Conservation (phyloP, 345 rosid genomes). For the Eucalyptus paniculata region DNA sequence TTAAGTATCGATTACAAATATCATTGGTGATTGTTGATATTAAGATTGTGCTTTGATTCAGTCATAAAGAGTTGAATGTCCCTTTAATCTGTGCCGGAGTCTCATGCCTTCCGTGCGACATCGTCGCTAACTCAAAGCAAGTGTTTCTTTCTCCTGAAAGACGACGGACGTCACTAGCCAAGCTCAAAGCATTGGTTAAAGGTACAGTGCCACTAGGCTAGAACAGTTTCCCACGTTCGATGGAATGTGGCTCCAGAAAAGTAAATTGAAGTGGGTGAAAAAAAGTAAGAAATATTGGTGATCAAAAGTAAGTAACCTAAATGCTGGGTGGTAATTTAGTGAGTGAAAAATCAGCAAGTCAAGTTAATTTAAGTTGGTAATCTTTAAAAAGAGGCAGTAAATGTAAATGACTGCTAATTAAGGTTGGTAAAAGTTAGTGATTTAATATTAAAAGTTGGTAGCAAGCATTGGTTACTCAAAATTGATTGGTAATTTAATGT, state of each 20-base stretch:
- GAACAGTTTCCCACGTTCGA: neutral
- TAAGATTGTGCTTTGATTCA: neutral
- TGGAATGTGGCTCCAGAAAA: neutral
- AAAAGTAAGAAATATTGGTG: neutral
- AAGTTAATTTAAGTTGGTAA: no score
- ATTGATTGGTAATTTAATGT: no score
- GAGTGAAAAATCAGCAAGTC: no score
- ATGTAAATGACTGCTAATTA: no score
- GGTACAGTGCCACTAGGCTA: neutral
- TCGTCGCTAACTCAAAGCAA: no score
- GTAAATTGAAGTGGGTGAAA: neutral
- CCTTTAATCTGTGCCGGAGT: neutral
- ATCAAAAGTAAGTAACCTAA: neutral
- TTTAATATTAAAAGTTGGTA: no score
- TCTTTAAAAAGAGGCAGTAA: no score
- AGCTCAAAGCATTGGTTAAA: neutral
- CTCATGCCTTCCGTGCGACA: neutral
- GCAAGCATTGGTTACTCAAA: no score
- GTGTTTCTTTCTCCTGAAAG: neutral
- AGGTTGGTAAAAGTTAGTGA: no score
- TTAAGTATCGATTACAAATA: neutral
- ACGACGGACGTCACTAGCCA: neutral
- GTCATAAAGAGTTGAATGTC: neutral
- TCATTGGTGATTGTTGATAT: neutral
- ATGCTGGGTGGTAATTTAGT: no score